phyloP scores from a whole-genome alignment of 345 rosid species.

The Ceriops tagal region DNA sequence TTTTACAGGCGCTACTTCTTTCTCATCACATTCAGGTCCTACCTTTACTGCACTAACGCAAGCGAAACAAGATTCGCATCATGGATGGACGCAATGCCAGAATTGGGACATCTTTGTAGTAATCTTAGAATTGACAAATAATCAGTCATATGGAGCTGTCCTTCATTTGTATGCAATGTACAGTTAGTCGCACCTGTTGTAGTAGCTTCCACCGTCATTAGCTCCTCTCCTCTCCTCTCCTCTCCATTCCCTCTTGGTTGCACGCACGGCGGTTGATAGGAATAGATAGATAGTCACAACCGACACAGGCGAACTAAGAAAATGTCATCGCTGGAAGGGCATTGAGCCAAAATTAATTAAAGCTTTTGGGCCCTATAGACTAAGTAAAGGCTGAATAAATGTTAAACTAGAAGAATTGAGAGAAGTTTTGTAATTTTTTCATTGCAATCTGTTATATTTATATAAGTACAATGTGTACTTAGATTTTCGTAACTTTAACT shows the following conservation, averaged over 20 bases:
- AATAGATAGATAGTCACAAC: too few relatives aligned
- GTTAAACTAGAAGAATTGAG: too few relatives aligned
- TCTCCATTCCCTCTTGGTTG: neutral
- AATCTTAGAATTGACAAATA: conserved; percentile 77
- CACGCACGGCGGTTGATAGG: neutral
- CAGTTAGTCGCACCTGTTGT: conserved; percentile 26
- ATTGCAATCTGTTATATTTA: too few relatives aligned
- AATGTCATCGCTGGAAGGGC: neutral
- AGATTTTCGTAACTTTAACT: too few relatives aligned
- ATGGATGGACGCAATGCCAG: conserved; percentile 91
- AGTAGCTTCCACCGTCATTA: conserved; percentile 1
- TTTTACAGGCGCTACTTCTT: conserved; percentile 80
- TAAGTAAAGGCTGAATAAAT: too few relatives aligned
- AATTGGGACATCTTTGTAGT: conserved; percentile 85
- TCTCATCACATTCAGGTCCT: conserved; percentile 83
- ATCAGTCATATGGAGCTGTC: conserved; percentile 10
- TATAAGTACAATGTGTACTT: too few relatives aligned
- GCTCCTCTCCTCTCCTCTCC: neutral
- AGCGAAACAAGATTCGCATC: conserved; percentile 49
- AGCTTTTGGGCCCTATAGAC: too few relatives aligned
- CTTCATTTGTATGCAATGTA: conserved; percentile 30
- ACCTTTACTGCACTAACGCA: conserved; percentile 64
- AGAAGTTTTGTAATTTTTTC: too few relatives aligned
- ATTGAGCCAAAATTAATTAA: neutral
- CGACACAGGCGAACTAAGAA: too few relatives aligned